Conservation (phyloP, 129 eudicot species). For the Ambrosia artemisiifolia region DNA sequence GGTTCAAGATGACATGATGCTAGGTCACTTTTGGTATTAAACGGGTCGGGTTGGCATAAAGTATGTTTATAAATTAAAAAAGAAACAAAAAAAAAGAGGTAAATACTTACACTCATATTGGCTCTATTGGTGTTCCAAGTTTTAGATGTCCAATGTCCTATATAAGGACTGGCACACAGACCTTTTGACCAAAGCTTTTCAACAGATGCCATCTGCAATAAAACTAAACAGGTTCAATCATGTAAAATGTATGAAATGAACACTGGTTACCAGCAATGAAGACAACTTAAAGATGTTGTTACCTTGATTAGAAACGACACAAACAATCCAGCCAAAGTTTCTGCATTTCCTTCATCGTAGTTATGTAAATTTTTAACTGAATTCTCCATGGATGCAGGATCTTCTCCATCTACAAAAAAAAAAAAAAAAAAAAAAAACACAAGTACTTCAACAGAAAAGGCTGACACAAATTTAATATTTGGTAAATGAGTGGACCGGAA, state of each 20-base stretch:
- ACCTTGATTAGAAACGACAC: constrained; percentile 73
- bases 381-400: constrained; percentile 47
- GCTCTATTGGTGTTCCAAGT: constrained; percentile 62
- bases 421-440: too few species aligned
- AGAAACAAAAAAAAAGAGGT: not conserved
- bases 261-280: not conserved
- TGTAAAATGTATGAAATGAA: not conserved
- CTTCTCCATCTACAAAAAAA: constrained; percentile 61
- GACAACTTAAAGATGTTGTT: constrained; percentile 4
- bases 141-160: constrained; percentile 78
- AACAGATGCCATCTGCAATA: constrained; percentile 71
- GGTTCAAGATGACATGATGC: not conserved
- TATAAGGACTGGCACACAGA: constrained; percentile 77
- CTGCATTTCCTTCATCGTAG: constrained; percentile 60
- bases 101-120: constrained; percentile 58
- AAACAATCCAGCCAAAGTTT: constrained; percentile 72
- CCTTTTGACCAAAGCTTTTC: constrained; percentile 83
- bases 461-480: too few species aligned
- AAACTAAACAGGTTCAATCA: not conserved
- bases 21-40: too few species aligned
- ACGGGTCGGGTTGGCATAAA: not conserved
- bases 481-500: too few species aligned
- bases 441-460: too few species aligned
- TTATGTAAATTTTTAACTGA: constrained; percentile 37
- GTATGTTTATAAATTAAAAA: not conserved